Evolutionary conservation across 2,329 filamentous ascomycete genomes (phyloP).

Genomic region (Pseudogymnoascus sp.): DNA sequence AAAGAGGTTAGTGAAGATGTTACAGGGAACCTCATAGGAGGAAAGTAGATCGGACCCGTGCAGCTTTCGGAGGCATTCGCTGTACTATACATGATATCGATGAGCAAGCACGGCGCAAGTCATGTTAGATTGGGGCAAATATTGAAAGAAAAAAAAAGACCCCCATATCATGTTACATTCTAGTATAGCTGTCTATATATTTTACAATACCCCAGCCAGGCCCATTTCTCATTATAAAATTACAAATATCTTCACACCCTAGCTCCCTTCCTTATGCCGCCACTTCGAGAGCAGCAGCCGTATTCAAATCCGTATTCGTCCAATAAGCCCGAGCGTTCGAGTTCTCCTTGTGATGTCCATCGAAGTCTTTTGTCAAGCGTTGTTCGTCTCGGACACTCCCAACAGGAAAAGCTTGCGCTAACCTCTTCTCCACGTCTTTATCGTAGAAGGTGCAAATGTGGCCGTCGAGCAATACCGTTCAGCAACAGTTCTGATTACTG

Average conservation of each 20-base stretch:
- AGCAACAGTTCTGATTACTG: neutral
- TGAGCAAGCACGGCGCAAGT: neutral
- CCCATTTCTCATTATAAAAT: neutral
- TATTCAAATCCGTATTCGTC: neutral
- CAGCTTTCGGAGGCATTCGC: neutral
- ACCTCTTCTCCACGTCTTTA: neutral
- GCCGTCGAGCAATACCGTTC: neutral
- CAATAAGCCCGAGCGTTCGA: neutral
- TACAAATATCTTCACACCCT: neutral
- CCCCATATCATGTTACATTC: neutral
- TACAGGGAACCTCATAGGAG: conserved; percentile 18
- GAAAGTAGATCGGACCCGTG: neutral
- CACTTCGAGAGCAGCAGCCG: neutral
- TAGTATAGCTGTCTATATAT: neutral
- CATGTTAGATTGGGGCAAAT: neutral
- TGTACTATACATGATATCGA: neutral
- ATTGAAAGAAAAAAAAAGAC: neutral
- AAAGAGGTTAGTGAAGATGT: conserved; percentile 28
- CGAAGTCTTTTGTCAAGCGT: neutral
- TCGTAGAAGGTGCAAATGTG: neutral
- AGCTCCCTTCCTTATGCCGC: neutral
- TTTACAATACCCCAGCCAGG: neutral
- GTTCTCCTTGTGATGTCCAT: neutral
- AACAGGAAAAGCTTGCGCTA: neutral
- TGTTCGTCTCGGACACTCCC: neutral